Percentiles rank a stretch among this genome's conserved stretches.
phyloP scores from a whole-genome alignment of 257 asterid species.

The Petunia secreta region DNA sequence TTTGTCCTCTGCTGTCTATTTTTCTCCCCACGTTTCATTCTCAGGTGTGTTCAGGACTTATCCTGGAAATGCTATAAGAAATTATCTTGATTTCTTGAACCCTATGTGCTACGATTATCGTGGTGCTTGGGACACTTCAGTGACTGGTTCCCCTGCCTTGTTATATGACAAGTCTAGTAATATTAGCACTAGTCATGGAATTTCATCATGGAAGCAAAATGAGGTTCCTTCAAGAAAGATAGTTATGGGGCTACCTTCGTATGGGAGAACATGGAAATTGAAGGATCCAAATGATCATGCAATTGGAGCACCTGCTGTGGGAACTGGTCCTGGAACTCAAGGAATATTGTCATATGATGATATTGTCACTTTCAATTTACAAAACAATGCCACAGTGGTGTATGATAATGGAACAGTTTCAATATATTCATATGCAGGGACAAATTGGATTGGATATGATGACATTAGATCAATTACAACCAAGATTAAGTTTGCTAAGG shows the following conservation, averaged over 20 bases:
- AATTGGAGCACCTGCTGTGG: slow-evolving; percentile 39
- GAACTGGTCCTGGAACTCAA: slow-evolving; percentile 57
- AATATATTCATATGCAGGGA: slow-evolving; percentile 57
- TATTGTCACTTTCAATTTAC: slow-evolving; percentile 45
- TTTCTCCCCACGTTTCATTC: no score
- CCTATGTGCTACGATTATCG: slow-evolving; percentile 53
- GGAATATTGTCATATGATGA: slow-evolving; percentile 49
- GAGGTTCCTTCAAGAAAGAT: background rate
- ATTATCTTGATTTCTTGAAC: slow-evolving; percentile 47
- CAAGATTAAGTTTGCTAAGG: slow-evolving; percentile 55
- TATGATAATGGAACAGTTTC: slow-evolving; percentile 56
- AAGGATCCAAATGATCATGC: background rate
- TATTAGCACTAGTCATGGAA: no score
- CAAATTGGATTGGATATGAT: slow-evolving; percentile 67
- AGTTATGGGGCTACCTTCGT: no score
- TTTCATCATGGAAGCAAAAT: no score
- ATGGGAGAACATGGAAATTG: slow-evolving; percentile 53
- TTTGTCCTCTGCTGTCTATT: slow-evolving; percentile 50
- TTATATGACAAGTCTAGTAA: slow-evolving; percentile 38
- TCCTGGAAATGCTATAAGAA: slow-evolving; percentile 11
- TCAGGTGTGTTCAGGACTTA: no score
- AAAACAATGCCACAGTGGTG: slow-evolving; percentile 48
- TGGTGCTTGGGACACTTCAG: slow-evolving; percentile 56
- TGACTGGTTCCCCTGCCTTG: slow-evolving; percentile 56
- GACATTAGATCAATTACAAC: slow-evolving; percentile 40